phyloP scores from a whole-genome alignment of 495 filamentous ascomycete species.

The Neurospora tetrasperma region DNA sequence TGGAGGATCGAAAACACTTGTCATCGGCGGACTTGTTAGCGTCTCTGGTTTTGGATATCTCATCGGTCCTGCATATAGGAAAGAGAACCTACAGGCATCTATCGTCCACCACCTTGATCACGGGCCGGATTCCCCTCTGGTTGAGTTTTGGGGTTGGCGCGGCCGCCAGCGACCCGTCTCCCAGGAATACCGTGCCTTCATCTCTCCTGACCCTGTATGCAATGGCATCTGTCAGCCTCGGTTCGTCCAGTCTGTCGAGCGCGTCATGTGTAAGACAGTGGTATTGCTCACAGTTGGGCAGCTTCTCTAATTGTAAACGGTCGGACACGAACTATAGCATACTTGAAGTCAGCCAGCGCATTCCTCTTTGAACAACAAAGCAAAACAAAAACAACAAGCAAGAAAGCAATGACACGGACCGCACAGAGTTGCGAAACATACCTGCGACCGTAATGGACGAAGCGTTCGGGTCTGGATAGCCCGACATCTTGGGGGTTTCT shows the following conservation, averaged over 20 bases:
- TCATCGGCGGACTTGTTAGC: slow-evolving; percentile 3
- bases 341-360: slow-evolving; percentile 4
- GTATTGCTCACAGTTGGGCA: slow-evolving; percentile 46
- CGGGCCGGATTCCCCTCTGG: slow-evolving; percentile 75
- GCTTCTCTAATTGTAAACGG: slow-evolving; percentile 80
- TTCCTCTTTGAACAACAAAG: not conserved
- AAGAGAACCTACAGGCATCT: slow-evolving; percentile 69
- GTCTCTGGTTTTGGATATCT: not conserved
- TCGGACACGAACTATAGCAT: slow-evolving; percentile 68
- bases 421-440: slow-evolving; percentile 16
- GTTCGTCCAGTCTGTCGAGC: not conserved
- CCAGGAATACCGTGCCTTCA: slow-evolving; percentile 83
- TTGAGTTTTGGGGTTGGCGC: slow-evolving; percentile 74
- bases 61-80: not conserved
- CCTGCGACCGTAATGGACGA: slow-evolving; percentile 53
- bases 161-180: slow-evolving; percentile 83
- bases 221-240: slow-evolving; percentile 9
- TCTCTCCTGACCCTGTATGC: slow-evolving; percentile 57
- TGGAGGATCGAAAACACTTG: slow-evolving; percentile 90
- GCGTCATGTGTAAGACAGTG: not conserved
- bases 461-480: slow-evolving; percentile 26
- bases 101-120: slow-evolving; percentile 95
- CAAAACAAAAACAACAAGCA: not conserved
- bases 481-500: slow-evolving; percentile 15
- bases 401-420: not conserved